A percentile compares a stretch with the other conserved stretches of the same genome.
phyloP scores from a whole-genome alignment of 495 filamentous ascomycete species.

The Parmelia sp. region DNA sequence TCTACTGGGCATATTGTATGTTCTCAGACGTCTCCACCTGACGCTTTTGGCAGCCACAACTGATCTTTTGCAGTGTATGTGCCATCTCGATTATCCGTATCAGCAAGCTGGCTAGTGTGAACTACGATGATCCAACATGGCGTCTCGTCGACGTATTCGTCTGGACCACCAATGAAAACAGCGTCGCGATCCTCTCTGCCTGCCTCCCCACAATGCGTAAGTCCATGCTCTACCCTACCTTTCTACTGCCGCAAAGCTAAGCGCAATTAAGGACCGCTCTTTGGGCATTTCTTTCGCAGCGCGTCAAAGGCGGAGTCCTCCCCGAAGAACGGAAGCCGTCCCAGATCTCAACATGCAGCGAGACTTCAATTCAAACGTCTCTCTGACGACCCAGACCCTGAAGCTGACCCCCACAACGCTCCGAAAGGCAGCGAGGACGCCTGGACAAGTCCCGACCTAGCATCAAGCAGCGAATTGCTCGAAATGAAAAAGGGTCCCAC shows the following conservation, averaged over 20 bases:
- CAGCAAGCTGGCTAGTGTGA: not conserved
- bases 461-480: not conserved
- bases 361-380: not conserved
- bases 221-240: not conserved
- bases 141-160: not conserved
- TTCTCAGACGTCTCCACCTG: not conserved
- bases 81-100: not conserved
- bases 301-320: not conserved
- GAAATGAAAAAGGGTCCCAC: not conserved
- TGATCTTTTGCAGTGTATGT: not conserved
- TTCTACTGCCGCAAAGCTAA: not conserved
- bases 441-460: not conserved
- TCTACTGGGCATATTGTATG: not conserved
- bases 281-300: not conserved
- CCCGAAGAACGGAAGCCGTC: not conserved
- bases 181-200: not conserved
- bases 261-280: not conserved
- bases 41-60: too few species aligned
- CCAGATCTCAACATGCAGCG: not conserved
- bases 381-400: not conserved
- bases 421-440: not conserved
- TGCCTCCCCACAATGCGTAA: not conserved
- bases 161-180: not conserved
- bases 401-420: not conserved
- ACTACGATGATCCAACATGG: not conserved